Evolutionary conservation across 129 eudicot species (phyloP), one percentile per base, ranked within the genome.

Genomic region (Arctium minus): DNA sequence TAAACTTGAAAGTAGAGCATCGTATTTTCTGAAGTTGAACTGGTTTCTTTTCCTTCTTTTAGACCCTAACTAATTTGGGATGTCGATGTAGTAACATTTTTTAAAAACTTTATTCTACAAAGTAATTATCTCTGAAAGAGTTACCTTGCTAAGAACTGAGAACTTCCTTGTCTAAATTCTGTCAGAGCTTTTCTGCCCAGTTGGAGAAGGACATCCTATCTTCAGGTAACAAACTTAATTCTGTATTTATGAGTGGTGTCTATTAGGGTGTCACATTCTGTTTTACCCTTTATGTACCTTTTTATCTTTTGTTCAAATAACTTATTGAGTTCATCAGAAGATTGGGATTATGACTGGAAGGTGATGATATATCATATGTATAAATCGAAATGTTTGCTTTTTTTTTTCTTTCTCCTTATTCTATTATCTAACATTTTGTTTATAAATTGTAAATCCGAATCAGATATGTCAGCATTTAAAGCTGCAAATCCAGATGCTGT

Each of bases 401-500:
- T 30, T 3, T 32, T 67, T 44, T 48, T 75, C 29, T 15, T 50
- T 53, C 15, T 65, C 13, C 71, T 65, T 27, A 12, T 42, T 62
- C 42, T 7, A 15, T 13, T 75, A 50, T 37, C 38, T 36, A 36
- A 77, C 17, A 6, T 77, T 81, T 77, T 70, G 27, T 13, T 53
- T 17, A 18, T 56, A 50, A 42, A 75, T 83, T 15, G 70, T 6
- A n/a, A 65, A 78, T 80, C 12, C 64, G 75, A 44, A 86, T 48
- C 92, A 96, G 99, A 96, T 29, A 96, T 96, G 99, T 93, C 99
- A 37, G 97, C 97, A 36, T 96, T 96, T 32, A 96, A 96, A 89
- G 99, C 99, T 29, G 99, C 98, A 42, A 96, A 96, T 84, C 97
- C 98, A 12, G 95, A 88, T 74, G 96, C 99, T 78, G 89, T 86